A percentile compares a stretch with the other conserved stretches of the same genome.
These are phyloP conservation scores for Fusarium sterilihyphosum DNA, from an alignment of 2,329 filamentous ascomycete species.

Conservation along the genomic window DNA sequence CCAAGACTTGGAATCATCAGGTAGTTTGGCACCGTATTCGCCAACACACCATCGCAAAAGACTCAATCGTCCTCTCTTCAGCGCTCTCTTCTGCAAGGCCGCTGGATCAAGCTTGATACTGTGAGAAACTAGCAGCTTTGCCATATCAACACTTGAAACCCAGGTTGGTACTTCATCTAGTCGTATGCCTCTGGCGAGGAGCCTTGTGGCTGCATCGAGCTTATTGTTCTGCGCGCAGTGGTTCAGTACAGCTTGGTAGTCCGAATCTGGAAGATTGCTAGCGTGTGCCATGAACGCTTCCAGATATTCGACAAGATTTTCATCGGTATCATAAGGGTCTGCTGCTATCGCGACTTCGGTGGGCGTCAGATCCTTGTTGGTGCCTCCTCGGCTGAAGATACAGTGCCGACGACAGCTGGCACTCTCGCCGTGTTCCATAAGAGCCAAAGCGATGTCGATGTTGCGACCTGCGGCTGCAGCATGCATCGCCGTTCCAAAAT, in stretches of 20 bases:
- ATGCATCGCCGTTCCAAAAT: constrained; percentile 10
- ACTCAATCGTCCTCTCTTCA: neutral
- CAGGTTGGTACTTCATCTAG: neutral
- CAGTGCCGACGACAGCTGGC: neutral
- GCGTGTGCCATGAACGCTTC: neutral
- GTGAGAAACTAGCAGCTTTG: neutral
- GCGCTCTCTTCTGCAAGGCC: neutral
- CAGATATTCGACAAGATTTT: neutral
- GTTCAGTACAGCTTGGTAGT: neutral
- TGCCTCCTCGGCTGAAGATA: neutral
- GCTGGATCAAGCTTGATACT: neutral
- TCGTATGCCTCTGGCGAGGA: neutral
- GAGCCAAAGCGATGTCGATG: neutral
- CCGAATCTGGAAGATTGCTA: neutral
- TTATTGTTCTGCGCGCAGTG: neutral
- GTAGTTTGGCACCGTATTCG: neutral
- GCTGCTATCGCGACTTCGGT: neutral
- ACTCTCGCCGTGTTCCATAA: neutral
- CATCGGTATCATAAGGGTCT: neutral
- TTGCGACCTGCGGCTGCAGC: neutral
- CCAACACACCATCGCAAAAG: constrained; percentile 13
- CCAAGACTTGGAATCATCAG: neutral
- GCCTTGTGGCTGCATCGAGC: neutral
- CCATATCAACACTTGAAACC: neutral
- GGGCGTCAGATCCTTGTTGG: neutral